A percentile compares a stretch with the other conserved stretches of the same genome.
Evolutionary conservation across 805 yeast species (phyloP).

Genomic region (Pichia gijzeniarum): DNA sequence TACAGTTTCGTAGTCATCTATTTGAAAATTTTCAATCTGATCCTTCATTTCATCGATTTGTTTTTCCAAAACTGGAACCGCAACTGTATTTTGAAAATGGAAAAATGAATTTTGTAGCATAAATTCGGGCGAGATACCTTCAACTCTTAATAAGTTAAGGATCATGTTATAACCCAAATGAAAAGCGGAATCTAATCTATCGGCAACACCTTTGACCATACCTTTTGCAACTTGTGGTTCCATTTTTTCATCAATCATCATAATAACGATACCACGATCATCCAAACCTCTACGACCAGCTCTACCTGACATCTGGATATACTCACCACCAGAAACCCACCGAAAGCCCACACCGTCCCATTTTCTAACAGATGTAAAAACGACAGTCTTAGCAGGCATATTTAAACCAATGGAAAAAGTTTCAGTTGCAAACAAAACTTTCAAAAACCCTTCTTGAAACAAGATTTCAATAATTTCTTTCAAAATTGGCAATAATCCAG

Average conservation of each 20-base stretch:
- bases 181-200: slow-evolving; percentile 94
- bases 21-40: slow-evolving; percentile 40
- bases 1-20: slow-evolving; percentile 70
- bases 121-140: slow-evolving; percentile 96
- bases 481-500: slow-evolving; percentile 85
- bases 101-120: slow-evolving; percentile 92
- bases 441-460: slow-evolving; percentile 93
- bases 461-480: slow-evolving; percentile 94
- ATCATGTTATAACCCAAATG: slow-evolving; percentile 97
- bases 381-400: slow-evolving; percentile 99
- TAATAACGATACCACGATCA: slow-evolving; percentile 97
- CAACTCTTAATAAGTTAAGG: slow-evolving; percentile 90
- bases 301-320: slow-evolving; percentile 98
- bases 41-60: slow-evolving; percentile 49
- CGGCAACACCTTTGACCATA: slow-evolving; percentile 99
- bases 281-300: slow-evolving; percentile 99
- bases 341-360: slow-evolving; percentile 98
- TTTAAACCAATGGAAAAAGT: slow-evolving; percentile 97
- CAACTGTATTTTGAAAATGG: slow-evolving; percentile 89
- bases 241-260: slow-evolving; percentile 99
- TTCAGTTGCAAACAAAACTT: slow-evolving; percentile 95
- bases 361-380: slow-evolving; percentile 92
- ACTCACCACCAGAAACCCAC: slow-evolving; percentile 99
- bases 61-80: slow-evolving; percentile 79
- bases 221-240: slow-evolving; percentile 99